A percentile compares a stretch with the other conserved stretches of the same genome.
Evolutionary conservation across 2,329 filamentous ascomycete genomes (phyloP).

Genomic region (Achaetomium macrosporum): DNA sequence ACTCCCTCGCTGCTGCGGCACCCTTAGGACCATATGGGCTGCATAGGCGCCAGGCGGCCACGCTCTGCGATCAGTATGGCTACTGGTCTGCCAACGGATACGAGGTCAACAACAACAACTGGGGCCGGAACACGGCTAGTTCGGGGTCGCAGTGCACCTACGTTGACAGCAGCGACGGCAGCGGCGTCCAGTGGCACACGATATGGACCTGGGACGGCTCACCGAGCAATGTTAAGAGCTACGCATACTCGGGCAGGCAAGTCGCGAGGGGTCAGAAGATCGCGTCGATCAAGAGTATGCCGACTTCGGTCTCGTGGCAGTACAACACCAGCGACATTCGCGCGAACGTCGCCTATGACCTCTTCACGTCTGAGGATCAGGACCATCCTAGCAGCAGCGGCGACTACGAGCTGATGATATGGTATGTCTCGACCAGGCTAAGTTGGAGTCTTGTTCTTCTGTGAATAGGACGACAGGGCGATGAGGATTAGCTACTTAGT

Average conservation of each 20-base stretch:
- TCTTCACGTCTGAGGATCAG: conserved; percentile 47
- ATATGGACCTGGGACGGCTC: conserved; percentile 39
- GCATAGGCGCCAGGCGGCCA: neutral
- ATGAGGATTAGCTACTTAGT: neutral
- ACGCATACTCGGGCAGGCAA: conserved; percentile 36
- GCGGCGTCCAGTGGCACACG: conserved; percentile 35
- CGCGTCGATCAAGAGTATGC: conserved; percentile 31
- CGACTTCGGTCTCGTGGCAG: conserved; percentile 32
- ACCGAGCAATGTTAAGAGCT: conserved; percentile 38
- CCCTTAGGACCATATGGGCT: neutral
- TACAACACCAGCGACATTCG: conserved; percentile 46
- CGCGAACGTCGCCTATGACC: conserved; percentile 56
- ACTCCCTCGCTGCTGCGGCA: neutral
- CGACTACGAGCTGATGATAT: conserved; percentile 61
- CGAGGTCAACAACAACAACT: conserved; percentile 39
- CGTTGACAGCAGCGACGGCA: conserved; percentile 30
- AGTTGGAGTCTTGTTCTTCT: neutral
- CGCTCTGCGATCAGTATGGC: conserved; percentile 27
- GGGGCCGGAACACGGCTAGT: conserved; percentile 33
- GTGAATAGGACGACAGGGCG: neutral
- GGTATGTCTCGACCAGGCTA: conserved; percentile 31
- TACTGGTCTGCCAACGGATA: conserved; percentile 30
- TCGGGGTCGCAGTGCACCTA: conserved; percentile 39
- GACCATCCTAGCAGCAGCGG: conserved; percentile 32
- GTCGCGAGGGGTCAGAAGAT: conserved; percentile 29